phyloP scores from a whole-genome alignment of 1,284 basidiomycete species.

The Rhodotorula sp. region DNA sequence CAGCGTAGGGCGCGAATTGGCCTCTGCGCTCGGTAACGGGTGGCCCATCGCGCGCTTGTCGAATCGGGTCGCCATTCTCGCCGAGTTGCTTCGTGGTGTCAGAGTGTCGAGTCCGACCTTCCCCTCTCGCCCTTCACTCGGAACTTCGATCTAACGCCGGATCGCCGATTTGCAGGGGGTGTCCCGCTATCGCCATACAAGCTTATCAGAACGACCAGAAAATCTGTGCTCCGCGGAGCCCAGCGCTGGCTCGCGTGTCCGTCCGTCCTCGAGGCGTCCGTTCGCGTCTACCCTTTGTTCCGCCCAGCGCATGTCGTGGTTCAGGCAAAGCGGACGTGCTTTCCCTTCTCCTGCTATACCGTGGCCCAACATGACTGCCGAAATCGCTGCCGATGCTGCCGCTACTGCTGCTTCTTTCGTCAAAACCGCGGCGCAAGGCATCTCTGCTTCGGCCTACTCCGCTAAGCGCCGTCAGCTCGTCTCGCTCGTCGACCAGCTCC shows the following conservation, averaged over 20 bases:
- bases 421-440: not conserved
- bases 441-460: not conserved
- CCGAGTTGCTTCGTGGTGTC: not conserved
- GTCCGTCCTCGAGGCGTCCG: not conserved
- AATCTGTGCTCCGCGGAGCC: too few species aligned
- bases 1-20: conserved; percentile 22
- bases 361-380: not conserved
- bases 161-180: too few species aligned
- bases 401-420: too few species aligned
- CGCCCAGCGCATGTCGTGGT: too few species aligned
- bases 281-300: not conserved
- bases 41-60: conserved; percentile 15
- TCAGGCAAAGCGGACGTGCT: not conserved
- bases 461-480: not conserved
- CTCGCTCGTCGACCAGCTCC: not conserved
- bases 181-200: not conserved
- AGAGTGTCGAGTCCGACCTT: not conserved
- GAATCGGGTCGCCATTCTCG: conserved; percentile 4
- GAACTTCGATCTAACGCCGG: too few species aligned
- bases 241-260: too few species aligned
- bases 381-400: too few species aligned
- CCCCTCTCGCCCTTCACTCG: too few species aligned
- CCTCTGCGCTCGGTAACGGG: not conserved
- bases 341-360: not conserved
- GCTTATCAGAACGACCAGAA: not conserved